These are phyloP conservation scores for Onygena corvina DNA, from an alignment of 2,329 filamentous ascomycete genomes.

Conservation along the genomic window DNA sequence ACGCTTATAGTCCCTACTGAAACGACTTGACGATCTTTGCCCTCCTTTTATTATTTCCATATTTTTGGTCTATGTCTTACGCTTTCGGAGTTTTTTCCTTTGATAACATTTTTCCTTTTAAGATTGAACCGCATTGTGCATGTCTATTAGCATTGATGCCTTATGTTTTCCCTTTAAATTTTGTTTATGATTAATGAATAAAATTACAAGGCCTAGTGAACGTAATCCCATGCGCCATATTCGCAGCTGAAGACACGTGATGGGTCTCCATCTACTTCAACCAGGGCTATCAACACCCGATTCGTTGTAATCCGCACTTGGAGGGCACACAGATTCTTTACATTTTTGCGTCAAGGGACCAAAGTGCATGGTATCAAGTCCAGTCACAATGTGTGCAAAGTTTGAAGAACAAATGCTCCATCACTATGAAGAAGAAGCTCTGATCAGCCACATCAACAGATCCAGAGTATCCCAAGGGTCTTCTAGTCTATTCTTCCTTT, in stretches of 20 bases:
- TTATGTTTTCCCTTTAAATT: not conserved
- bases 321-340: constrained; percentile 1
- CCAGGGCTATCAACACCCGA: not conserved
- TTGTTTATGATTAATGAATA: constrained; percentile 5
- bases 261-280: not conserved
- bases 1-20: not conserved
- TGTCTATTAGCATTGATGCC: constrained; percentile 2
- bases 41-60: not conserved
- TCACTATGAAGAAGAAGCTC: constrained; percentile 8
- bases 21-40: constrained; percentile 2
- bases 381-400: constrained; percentile 1
- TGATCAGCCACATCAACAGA: constrained; percentile 7
- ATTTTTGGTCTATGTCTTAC: constrained; percentile 1
- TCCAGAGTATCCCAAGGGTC: not conserved
- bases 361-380: not conserved
- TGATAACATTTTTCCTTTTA: not conserved
- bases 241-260: constrained; percentile 7
- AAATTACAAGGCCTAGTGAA: not conserved
- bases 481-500: constrained; percentile 9
- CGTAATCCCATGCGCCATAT: constrained; percentile 1
- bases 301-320: not conserved
- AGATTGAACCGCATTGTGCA: constrained; percentile 5
- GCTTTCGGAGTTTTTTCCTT: not conserved
- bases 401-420: constrained; percentile 9
- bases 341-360: not conserved